phyloP scores from a whole-genome alignment of 768 basidiomycete genomes.

The Tricholoma terreum region DNA sequence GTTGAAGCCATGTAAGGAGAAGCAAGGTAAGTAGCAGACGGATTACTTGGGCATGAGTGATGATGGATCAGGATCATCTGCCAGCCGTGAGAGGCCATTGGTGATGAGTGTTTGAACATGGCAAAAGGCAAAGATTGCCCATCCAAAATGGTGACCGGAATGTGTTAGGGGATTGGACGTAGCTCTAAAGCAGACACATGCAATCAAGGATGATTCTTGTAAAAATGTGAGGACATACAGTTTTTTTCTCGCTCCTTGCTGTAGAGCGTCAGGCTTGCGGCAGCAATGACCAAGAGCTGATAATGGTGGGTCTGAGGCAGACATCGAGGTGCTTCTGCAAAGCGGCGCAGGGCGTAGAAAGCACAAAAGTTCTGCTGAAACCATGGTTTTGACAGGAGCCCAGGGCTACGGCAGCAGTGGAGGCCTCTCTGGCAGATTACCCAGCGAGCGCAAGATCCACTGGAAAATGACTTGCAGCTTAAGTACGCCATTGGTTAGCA shows the following conservation, averaged over 20 bases:
- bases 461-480: too few species aligned
- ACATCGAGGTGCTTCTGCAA: too few species aligned
- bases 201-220: not conserved
- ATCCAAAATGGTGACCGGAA: slow-evolving; percentile 2
- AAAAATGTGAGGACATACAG: not conserved
- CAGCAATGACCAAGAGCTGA: not conserved
- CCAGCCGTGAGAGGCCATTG: not conserved
- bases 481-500: too few species aligned
- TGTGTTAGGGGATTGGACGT: not conserved
- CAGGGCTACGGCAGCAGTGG: too few species aligned
- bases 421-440: too few species aligned
- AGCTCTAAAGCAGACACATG: not conserved
- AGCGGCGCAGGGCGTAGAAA: too few species aligned
- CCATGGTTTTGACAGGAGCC: too few species aligned
- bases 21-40: not conserved
- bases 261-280: not conserved
- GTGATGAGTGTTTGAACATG: not conserved
- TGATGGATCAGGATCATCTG: not conserved
- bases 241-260: not conserved
- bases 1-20: not conserved
- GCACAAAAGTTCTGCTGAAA: too few species aligned
- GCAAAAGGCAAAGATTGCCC: not conserved
- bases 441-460: too few species aligned
- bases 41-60: not conserved
- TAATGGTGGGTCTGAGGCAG: too few species aligned